Base-by-base conservation (phyloP, 1,139 yeast species). In the Yamadazyma triangularis region DNA sequence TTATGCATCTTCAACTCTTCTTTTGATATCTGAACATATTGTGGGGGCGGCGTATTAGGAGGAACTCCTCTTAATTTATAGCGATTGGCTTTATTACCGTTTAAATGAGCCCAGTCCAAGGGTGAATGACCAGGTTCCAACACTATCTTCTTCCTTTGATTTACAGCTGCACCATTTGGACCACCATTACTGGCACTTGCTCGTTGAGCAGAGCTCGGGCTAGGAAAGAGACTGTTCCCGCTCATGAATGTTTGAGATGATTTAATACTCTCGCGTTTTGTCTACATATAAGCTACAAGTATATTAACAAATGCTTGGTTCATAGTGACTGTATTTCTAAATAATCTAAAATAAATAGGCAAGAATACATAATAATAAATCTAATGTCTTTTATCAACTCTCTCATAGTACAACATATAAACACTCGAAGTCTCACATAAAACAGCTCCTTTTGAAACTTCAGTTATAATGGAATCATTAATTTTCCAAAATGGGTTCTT, bases 61-160 rank as follows among this genome's bases (percentile, higher is more conserved):
- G 58, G 57, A 3, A 66, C 65, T 3, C 74, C 74, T 27, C 74
- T 50, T 15, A 68, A 53, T 21, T 50, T 41, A 34, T 51, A 50
- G 24, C 45, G 47, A 7, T 53, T 47, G 7, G 44, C 36, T 6
- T 42, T 27, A 8, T 44, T 52, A 14, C 59, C 52, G 35, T 77
- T 79, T 24, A 77, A 53, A 8, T 66, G 56, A 8, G 91, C 95
- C 96, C 96, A 86, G 51, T 86, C 95, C 35, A 86, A 57, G 0
- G 94, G 91, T 1, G 95, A 86, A 49, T 79, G 87, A 0, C 95
- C 94, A 0, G 93, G 95, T 28, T 71, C 64, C 9, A 86, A 61
- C 1, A 59, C 70, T 1, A 85, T 89, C 44, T 85, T 85, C 20
- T 37, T 41, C 30, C 47, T 36, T 18, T 37, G 38, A 36, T 42